Evolutionary conservation across 148 eudicot species (phyloP).

Genomic region (Polygonum maritimum): DNA sequence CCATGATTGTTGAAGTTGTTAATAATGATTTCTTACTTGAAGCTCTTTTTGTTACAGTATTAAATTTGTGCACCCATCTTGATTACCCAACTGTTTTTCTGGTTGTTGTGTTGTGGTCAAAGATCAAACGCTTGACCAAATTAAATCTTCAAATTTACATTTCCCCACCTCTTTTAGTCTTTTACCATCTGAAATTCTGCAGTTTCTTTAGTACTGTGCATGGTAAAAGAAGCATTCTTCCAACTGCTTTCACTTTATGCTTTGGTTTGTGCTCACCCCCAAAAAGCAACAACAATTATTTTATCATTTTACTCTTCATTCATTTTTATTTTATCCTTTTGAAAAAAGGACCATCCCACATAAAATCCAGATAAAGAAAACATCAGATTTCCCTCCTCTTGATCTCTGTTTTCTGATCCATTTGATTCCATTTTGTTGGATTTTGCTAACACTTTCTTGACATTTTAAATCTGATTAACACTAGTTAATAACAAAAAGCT

Average conservation of each 20-base stretch:
- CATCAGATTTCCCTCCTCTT: conserved; percentile 7
- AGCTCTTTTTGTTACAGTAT: neutral
- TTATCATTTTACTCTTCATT: neutral
- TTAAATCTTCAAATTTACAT: neutral
- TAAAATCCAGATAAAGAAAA: neutral
- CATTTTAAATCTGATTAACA: neutral
- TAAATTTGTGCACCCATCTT: neutral
- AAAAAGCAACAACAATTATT: neutral
- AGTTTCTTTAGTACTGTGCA: neutral
- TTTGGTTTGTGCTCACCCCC: neutral
- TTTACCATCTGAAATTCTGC: neutral
- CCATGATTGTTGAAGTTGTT: neutral
- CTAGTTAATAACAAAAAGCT: neutral
- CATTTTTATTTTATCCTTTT: too few relatives aligned
- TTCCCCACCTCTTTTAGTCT: neutral
- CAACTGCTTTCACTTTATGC: conserved; percentile 7
- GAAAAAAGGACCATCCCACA: neutral
- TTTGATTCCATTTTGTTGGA: conserved; percentile 9
- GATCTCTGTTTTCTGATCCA: conserved; percentile 1
- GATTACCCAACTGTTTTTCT: neutral
- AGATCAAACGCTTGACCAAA: conserved; percentile 7
- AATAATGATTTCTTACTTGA: neutral
- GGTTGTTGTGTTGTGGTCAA: neutral
- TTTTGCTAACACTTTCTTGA: neutral
- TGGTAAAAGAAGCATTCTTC: conserved; percentile 3